These are phyloP conservation scores for Chamaenerion angustifolium DNA, from an alignment of 345 rosid genomes.

Conservation along the genomic window DNA sequence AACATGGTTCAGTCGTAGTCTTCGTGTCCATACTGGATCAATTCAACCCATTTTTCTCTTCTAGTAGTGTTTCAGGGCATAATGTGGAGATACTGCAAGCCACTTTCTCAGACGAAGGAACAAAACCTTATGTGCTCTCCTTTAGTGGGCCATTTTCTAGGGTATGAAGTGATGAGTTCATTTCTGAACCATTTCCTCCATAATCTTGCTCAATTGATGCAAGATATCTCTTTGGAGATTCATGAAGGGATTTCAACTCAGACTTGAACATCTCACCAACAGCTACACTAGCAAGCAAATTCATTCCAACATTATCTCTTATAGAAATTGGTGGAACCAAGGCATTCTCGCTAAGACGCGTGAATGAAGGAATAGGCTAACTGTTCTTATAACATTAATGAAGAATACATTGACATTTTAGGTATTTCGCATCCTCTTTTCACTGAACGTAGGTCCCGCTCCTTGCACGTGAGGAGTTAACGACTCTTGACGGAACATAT, in stretches of 20 bases:
- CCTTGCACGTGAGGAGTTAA: no score
- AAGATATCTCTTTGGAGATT: conserved; percentile 28
- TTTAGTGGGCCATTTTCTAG: conserved; percentile 11
- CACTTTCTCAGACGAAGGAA: conserved; percentile 11
- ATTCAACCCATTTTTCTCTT: conserved; percentile 14
- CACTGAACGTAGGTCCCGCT: no score
- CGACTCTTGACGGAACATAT: no score
- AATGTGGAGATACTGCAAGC: conserved; percentile 13
- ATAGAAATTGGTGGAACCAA: conserved; percentile 34
- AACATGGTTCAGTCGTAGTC: conserved; percentile 23
- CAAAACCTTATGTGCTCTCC: conserved; percentile 14
- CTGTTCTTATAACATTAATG: no score
- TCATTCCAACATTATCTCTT: conserved; percentile 87
- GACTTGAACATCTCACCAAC: conserved; percentile 69
- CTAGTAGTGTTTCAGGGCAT: conserved; percentile 16
- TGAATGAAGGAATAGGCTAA: no score
- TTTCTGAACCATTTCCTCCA: conserved; percentile 21
- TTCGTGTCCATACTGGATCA: conserved; percentile 24
- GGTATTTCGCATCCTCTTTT: no score
- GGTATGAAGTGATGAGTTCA: conserved; percentile 16
- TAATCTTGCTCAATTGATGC: conserved; percentile 20
- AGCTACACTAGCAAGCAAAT: conserved; percentile 91
- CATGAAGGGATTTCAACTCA: conserved; percentile 35
- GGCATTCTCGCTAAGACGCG: no score
- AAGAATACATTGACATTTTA: no score